Base-by-base conservation (phyloP, 208 protist genomes). In the Leishmania turanica region DNA sequence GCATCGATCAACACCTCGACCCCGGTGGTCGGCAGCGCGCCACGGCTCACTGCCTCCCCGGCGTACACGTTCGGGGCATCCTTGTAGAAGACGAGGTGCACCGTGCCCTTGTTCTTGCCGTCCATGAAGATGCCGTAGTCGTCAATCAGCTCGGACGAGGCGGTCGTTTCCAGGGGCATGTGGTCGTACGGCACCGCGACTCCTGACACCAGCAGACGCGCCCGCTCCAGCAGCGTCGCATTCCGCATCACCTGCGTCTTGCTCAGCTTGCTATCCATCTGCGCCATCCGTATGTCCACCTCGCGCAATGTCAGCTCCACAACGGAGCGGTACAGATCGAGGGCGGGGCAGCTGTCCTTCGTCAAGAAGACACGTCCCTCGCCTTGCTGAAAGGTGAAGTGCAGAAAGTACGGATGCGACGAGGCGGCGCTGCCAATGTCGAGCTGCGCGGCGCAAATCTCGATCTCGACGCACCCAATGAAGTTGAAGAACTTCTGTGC, bases 61-160 rank as follows among this genome's bases (percentile, higher is more conserved):
- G 92, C 92, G 80, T 97, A 95, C 31, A 98, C 88, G 81, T 96
- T 96, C 27, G 95, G 84, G 0, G 89, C 77, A 76, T 98, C 95
- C 64, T 90, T 87, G 86, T 96, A 98, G 75, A 86, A 91, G 31
- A 97, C 86, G 27, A 96, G 49, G 85, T 97, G 93, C 34, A 95
- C 71, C 31, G 85, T 88, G 70, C 88, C 87, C 42, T 91, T 90
- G 71, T 96, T 82, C 66, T 92, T 91, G 51, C 90, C 87, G 49
- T 94, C 80, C 60, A 98, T 78, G 37, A 97, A 56, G 60, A 95
- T 89, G 79, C 95, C 93, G 85, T 92, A 98, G 71, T 95, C 84
- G 9, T 87, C 74, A 40, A 98, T 90, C 37, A 96, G 78, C 34
- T 96, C 87, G n/a, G 86, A 88, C 19, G 86, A 73, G n/a, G 80